Conservation (phyloP, 1,139 yeast genomes). For the Saccharomyces pastorianus region DNA sequence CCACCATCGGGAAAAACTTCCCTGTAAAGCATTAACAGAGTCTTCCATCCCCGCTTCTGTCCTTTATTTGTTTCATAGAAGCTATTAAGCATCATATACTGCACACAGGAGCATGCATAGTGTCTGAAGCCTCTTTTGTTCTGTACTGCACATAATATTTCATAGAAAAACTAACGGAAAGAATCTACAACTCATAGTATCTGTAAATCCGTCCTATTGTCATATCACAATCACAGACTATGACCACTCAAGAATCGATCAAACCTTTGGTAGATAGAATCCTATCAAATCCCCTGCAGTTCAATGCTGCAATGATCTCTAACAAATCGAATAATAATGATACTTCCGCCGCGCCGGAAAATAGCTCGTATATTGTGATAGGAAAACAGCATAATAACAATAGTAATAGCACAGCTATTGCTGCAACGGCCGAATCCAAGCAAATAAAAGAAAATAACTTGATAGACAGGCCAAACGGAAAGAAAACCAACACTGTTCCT, state of each 20-base stretch:
- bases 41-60: background rate
- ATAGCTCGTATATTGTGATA: conserved; percentile 27
- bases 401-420: conserved; percentile 4
- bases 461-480: conserved; percentile 5
- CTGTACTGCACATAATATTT: background rate
- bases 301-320: conserved; percentile 39
- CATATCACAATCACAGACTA: conserved; percentile 5
- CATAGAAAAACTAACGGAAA: conserved; percentile 1
- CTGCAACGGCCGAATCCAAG: background rate
- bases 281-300: conserved; percentile 50
- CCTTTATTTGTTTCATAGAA: background rate
- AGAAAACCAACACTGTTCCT: conserved; percentile 12
- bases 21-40: background rate
- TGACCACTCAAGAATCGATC: conserved; percentile 24
- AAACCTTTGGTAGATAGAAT: conserved; percentile 48
- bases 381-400: conserved; percentile 12
- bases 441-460: background rate
- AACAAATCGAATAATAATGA: conserved; percentile 5
- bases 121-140: background rate
- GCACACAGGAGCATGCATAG: background rate
- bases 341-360: conserved; percentile 17
- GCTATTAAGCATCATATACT: background rate
- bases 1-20: background rate
- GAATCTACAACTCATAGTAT: background rate
- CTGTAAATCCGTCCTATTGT: conserved; percentile 3